A percentile compares a stretch with the other conserved stretches of the same genome.
Evolutionary conservation across 1,284 basidiomycete species (phyloP).

Genomic region (Caloboletus firmus): DNA sequence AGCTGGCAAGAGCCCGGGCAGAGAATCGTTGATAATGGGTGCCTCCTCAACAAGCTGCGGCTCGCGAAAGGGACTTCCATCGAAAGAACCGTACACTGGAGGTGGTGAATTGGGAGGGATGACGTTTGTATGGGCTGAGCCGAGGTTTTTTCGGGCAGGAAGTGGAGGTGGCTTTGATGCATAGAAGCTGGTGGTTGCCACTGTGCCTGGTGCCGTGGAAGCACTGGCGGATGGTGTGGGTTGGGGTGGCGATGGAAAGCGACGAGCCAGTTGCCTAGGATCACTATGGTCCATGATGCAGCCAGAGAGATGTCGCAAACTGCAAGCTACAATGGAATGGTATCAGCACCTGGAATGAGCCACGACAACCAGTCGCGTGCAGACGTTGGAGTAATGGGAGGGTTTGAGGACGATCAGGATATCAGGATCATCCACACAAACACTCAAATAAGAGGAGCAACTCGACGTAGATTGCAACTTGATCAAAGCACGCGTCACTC

Average conservation of each 20-base stretch:
- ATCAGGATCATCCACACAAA: slow-evolving; percentile 20
- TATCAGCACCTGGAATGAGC: slow-evolving; percentile 10
- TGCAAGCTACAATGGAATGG: neutral
- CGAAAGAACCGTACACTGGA: slow-evolving; percentile 29
- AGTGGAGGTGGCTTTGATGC: slow-evolving; percentile 35
- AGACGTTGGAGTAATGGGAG: neutral
- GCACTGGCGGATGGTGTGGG: slow-evolving; percentile 16
- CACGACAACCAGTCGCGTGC: slow-evolving; percentile 1
- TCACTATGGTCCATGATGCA: slow-evolving; percentile 30
- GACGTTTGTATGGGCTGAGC: slow-evolving; percentile 36
- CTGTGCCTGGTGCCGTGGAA: slow-evolving; percentile 23
- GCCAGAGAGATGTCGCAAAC: neutral
- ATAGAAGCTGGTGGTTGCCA: slow-evolving; percentile 33
- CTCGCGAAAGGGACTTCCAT: slow-evolving; percentile 40
- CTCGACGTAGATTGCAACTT: slow-evolving; percentile 12
- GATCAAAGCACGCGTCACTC: slow-evolving; percentile 35
- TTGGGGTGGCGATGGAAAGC: slow-evolving; percentile 26
- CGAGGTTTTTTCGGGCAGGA: slow-evolving; percentile 33
- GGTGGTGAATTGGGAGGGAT: slow-evolving; percentile 28
- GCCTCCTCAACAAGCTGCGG: slow-evolving; percentile 46
- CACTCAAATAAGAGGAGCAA: slow-evolving; percentile 1
- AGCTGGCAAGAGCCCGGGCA: slow-evolving; percentile 33
- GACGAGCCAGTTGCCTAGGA: slow-evolving; percentile 19
- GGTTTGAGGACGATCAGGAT: slow-evolving; percentile 17
- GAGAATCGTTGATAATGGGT: slow-evolving; percentile 27